A percentile compares a stretch with the other conserved stretches of the same genome.
Evolutionary conservation across 768 basidiomycete species (phyloP).

Genomic region (Amanita pseudoporphyria): DNA sequence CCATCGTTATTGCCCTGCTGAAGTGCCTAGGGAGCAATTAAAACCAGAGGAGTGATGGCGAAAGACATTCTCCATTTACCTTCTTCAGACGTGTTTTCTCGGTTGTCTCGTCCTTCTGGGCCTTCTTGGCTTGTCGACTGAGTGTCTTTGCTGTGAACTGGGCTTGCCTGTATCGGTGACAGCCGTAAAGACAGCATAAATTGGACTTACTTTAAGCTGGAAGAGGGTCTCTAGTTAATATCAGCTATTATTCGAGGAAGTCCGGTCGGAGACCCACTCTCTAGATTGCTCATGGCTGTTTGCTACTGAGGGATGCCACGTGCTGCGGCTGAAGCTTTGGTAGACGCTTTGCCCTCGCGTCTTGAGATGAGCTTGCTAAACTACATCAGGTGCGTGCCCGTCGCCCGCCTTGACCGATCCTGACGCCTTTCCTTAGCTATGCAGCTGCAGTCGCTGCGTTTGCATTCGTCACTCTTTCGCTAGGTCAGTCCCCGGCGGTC

Average conservation of each 20-base stretch:
- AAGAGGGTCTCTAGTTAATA: constrained; percentile 80
- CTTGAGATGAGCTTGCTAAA: constrained; percentile 42
- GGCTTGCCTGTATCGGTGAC: neutral
- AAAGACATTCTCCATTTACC: constrained; percentile 31
- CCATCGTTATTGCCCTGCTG: constrained; percentile 96
- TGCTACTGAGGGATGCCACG: constrained; percentile 8
- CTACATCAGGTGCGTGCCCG: constrained; percentile 43
- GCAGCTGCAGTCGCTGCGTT: constrained; percentile 69
- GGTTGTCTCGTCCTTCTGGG: constrained; percentile 84
- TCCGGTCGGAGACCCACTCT: constrained; percentile 53
- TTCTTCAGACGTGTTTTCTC: constrained; percentile 93
- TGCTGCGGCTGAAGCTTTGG: neutral
- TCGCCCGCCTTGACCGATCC: constrained; percentile 6
- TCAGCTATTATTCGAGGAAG: constrained; percentile 19
- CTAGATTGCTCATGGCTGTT: constrained; percentile 66
- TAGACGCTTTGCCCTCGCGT: neutral
- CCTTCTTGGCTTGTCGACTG: constrained; percentile 92
- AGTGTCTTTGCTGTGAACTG: constrained; percentile 98
- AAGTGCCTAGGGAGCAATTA: constrained; percentile 53
- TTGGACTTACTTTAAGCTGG: constrained; percentile 75
- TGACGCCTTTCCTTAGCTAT: constrained; percentile 33
- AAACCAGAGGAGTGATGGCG: neutral
- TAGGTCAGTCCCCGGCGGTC: constrained; percentile 46
- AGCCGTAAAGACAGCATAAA: constrained; percentile 4
- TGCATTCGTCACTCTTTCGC: constrained; percentile 82